A percentile compares a stretch with the other conserved stretches of the same genome.
These are phyloP conservation scores for Cladosporium velox DNA, from an alignment of 2,329 filamentous ascomycete species.

Conservation along the genomic window DNA sequence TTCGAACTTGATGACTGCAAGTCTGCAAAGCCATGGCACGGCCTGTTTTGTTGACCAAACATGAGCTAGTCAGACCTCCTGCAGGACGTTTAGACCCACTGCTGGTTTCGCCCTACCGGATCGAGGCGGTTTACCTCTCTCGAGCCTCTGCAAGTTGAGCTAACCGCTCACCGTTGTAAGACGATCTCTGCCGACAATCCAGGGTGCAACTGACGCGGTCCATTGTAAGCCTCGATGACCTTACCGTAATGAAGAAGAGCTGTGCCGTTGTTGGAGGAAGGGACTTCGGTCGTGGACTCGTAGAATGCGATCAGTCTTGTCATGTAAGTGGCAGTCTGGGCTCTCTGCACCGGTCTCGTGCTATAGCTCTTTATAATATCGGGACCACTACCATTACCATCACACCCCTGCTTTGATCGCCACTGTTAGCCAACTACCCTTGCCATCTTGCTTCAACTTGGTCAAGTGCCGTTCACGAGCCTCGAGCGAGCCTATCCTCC, in stretches of 20 bases:
- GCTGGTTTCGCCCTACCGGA: background rate
- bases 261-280: background rate
- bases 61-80: background rate
- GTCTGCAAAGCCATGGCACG: background rate
- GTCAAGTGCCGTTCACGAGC: background rate
- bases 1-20: background rate
- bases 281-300: background rate
- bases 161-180: background rate
- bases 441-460: background rate
- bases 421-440: slow-evolving; percentile 3
- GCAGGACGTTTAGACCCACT: background rate
- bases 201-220: background rate
- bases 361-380: background rate
- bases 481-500: background rate
- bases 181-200: background rate
- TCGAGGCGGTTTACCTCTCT: background rate
- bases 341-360: background rate
- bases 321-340: background rate
- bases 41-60: background rate
- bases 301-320: background rate
- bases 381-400: background rate
- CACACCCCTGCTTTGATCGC: slow-evolving; percentile 11
- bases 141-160: background rate
- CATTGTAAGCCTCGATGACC: background rate
- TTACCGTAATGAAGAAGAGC: background rate